These are phyloP conservation scores for Mortierella sp. DNA, from an alignment of 371 early-diverging fungal species.

Conservation along the genomic window DNA sequence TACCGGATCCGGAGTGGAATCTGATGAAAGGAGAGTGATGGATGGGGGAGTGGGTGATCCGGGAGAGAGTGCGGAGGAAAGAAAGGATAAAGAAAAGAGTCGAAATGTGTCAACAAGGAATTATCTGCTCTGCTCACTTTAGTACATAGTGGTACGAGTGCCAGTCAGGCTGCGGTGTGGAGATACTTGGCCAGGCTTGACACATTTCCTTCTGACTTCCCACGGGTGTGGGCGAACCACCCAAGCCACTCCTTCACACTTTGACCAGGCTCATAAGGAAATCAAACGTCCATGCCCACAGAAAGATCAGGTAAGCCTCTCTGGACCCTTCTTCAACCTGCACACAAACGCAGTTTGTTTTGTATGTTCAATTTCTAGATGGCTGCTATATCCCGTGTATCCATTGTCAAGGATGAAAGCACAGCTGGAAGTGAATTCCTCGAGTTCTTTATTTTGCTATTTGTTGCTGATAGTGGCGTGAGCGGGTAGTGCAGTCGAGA, in stretches of 20 bases:
- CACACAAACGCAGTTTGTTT: too few relatives aligned
- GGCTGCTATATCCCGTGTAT: too few relatives aligned
- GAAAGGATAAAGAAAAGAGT: background rate
- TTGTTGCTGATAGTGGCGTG: background rate
- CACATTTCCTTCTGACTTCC: background rate
- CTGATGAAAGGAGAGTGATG: background rate
- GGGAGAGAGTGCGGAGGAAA: background rate
- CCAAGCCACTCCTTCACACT: background rate
- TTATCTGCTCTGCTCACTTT: background rate
- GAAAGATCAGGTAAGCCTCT: background rate
- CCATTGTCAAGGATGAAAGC: too few relatives aligned
- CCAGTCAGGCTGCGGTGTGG: background rate
- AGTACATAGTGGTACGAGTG: background rate
- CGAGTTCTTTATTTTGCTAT: background rate
- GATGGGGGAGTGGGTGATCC: background rate
- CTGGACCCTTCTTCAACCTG: background rate
- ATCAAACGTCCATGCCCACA: background rate
- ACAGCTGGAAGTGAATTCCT: too few relatives aligned
- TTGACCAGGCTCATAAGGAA: background rate
- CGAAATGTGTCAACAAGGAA: conserved; percentile 4
- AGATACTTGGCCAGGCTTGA: background rate
- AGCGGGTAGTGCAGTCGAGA: background rate
- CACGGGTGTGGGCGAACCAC: background rate
- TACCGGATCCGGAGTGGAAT: background rate
- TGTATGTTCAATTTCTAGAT: too few relatives aligned